phyloP scores from a whole-genome alignment of 345 rosid species.

The Hibiscus mutabilis region DNA sequence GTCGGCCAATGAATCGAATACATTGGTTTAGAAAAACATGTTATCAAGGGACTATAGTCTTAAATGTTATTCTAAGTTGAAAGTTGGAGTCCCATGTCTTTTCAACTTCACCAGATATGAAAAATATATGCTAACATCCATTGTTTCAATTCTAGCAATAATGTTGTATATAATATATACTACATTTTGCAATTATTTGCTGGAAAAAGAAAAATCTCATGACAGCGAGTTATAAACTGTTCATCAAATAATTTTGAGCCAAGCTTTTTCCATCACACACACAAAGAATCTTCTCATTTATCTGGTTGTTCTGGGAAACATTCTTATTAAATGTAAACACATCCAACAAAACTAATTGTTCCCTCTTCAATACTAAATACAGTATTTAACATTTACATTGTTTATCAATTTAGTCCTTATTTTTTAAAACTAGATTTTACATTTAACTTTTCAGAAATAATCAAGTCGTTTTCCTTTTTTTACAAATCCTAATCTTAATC shows the following conservation, averaged over 20 bases:
- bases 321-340: background rate
- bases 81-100: background rate
- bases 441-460: too few species aligned
- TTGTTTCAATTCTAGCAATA: too few species aligned
- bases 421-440: too few species aligned
- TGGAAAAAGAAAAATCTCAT: background rate
- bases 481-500: too few species aligned
- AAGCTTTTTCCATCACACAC: conserved; percentile 5
- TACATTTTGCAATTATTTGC: background rate
- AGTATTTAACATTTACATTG: too few species aligned
- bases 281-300: conserved; percentile 7
- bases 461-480: too few species aligned
- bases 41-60: background rate
- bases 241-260: background rate
- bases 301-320: background rate
- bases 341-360: background rate
- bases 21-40: background rate
- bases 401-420: too few species aligned
- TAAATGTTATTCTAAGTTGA: background rate
- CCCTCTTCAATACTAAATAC: background rate
- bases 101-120: background rate
- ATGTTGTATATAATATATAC: background rate
- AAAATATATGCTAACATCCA: too few species aligned
- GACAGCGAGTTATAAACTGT: conserved; percentile 6
- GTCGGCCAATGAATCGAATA: too few species aligned